A percentile compares a stretch with the other conserved stretches of the same genome.
These are phyloP conservation scores for Tylopilus cervinicoccineus DNA, from an alignment of 768 basidiomycete species.

Conservation along the genomic window DNA sequence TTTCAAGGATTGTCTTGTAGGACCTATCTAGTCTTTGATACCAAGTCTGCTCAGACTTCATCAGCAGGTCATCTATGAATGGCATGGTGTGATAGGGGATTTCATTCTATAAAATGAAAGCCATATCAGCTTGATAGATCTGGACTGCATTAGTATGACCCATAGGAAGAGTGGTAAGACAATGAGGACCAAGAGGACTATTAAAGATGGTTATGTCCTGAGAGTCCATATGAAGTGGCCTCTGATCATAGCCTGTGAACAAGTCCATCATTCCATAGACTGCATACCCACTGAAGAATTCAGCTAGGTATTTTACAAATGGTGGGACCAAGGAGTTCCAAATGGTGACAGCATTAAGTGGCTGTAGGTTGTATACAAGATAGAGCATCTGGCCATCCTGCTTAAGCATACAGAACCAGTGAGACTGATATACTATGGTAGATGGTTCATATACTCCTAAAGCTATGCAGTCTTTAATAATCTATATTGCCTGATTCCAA, in stretches of 20 bases:
- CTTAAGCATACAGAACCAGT: constrained; percentile 4
- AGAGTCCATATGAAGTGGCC: neutral
- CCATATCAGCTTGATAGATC: neutral
- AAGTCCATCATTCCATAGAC: constrained; percentile 2
- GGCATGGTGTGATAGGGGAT: neutral
- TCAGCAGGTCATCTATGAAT: neutral
- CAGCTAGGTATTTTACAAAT: neutral
- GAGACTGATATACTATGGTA: neutral
- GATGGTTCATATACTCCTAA: constrained; percentile 37
- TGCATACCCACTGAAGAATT: neutral
- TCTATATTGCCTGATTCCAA: too few relatives aligned
- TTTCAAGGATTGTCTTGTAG: neutral
- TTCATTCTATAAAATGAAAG: neutral
- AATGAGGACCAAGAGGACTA: neutral
- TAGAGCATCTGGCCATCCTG: neutral
- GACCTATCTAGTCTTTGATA: neutral
- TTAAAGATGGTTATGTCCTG: neutral
- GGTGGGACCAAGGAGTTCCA: rapidly evolving
- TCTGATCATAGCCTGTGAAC: neutral
- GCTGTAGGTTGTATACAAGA: neutral
- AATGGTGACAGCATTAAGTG: neutral
- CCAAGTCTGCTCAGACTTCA: neutral
- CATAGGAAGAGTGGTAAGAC: neutral
- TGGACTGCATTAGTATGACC: too few relatives aligned
- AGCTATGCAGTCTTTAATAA: constrained; percentile 30